These are phyloP conservation scores for Erythrobasidium yunnanense DNA, from an alignment of 768 basidiomycete genomes.

Conservation along the genomic window DNA sequence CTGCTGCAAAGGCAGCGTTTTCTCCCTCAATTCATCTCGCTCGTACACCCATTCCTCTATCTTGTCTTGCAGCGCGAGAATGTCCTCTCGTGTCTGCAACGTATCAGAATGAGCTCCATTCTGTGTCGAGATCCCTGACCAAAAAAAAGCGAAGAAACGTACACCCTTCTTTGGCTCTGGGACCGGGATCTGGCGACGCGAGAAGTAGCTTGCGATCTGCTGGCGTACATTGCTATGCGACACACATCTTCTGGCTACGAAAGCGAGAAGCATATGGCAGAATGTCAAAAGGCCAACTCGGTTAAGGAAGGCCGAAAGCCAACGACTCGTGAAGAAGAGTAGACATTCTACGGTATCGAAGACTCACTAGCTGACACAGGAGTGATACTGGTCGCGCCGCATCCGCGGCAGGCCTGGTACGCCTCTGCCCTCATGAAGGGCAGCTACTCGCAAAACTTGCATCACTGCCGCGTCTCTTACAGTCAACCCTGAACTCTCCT, in stretches of 20 bases:
- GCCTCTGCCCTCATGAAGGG: too few species aligned
- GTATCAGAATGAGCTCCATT: background rate
- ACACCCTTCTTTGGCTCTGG: slow-evolving; percentile 1
- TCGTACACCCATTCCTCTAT: slow-evolving; percentile 14
- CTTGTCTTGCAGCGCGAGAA: slow-evolving; percentile 8
- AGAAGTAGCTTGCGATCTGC: slow-evolving; percentile 1
- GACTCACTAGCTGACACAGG: too few species aligned
- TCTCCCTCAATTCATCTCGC: slow-evolving; percentile 3
- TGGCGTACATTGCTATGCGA: background rate
- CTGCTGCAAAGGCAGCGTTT: slow-evolving; percentile 8
- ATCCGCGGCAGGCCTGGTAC: too few species aligned
- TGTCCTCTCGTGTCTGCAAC: slow-evolving; percentile 12
- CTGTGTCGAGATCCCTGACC: background rate
- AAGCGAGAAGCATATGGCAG: too few species aligned
- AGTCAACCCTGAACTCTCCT: too few species aligned
- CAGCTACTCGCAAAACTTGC: too few species aligned
- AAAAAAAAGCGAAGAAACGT: background rate
- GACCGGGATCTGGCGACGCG: background rate
- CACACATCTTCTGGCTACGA: background rate
- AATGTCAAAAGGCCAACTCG: too few species aligned
- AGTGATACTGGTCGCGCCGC: too few species aligned
- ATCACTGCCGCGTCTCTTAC: too few species aligned
- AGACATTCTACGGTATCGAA: too few species aligned
- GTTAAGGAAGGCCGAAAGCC: too few species aligned
- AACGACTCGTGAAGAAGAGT: too few species aligned